These are phyloP conservation scores for Mollisiaceae sp. DNA, from an alignment of 2,329 filamentous ascomycete species.

Conservation along the genomic window DNA sequence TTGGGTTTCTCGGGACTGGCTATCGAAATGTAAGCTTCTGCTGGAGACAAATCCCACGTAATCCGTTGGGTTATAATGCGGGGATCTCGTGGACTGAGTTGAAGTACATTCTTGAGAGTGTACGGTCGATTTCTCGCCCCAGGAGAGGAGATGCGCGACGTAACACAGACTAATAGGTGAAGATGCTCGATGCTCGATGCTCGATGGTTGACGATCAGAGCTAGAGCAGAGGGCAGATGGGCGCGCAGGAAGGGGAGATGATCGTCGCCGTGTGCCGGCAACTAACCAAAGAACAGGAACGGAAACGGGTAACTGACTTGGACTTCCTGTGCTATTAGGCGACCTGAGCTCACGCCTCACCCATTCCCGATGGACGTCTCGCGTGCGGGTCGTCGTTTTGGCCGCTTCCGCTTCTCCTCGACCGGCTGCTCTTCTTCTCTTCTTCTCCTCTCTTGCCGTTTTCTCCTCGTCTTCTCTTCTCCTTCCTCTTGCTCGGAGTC, in stretches of 20 bases:
- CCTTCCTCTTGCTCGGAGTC: background rate
- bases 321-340: background rate
- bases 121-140: background rate
- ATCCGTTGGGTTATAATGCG: background rate
- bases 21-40: background rate
- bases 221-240: too few relatives aligned
- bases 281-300: background rate
- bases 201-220: background rate
- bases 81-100: background rate
- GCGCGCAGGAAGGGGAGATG: background rate
- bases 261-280: conserved; percentile 5
- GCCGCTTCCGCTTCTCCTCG: too few relatives aligned
- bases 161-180: conserved; percentile 1
- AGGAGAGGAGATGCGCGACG: background rate
- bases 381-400: too few relatives aligned
- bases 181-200: too few relatives aligned
- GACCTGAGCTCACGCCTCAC: background rate
- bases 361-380: background rate
- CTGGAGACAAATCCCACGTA: background rate
- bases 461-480: too few relatives aligned
- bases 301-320: background rate
- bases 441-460: background rate
- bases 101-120: background rate
- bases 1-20: background rate
- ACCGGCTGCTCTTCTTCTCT: background rate